Evolutionary conservation across 2,329 filamentous ascomycete species (phyloP), one percentile per base, ranked within the genome.

Genomic region (Cladophialophora chaetospira): DNA sequence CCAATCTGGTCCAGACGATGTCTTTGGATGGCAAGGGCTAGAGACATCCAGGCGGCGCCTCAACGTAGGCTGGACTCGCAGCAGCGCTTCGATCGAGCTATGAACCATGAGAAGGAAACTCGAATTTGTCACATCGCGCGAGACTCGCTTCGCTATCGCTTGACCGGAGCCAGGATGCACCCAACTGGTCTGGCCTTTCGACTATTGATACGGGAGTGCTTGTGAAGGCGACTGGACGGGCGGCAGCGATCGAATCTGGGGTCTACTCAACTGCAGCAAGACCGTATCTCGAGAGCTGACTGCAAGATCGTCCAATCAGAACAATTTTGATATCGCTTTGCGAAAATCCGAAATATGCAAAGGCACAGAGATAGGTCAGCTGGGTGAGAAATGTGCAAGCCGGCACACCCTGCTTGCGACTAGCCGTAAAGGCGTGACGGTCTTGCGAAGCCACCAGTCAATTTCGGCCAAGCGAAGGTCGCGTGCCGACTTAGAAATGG

Each of bases 271-370:
- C 35, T 29, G 48, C 48, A 51, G 15, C 48, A 40, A 26, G 36
- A 28, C 11, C 15, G 25, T 5, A n/a, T n/a, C 17, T 11, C 17
- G 3, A 23, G 23, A 13, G 36, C 8, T 17, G 23, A 26, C 48
- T 36, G 17, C 35, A 51, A 42, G 36, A 40, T 51, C n/a, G 23
- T 13, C 48, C 48, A 51, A 51, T 51, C 35, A 40, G 11, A 15
- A 11, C 10, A 19, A 5, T 5, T 23, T 25, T 51, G 35, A 31
- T 51, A 51, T 51, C 48, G 23, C 47, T 23, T 19, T 40, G 36
- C 48, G 31, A 28, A n/a, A 33, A 10, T 8, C 33, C 21, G 35
- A 38, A n/a, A 26, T 4, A 8, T 38, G 46, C 31, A 31, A 21
- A 36, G 23, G 44, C 6, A 42, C n/a, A 15, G 23, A 15, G 17